A percentile compares a stretch with the other conserved stretches of the same genome.
These are phyloP conservation scores for Lobosporangium transversale DNA, from an alignment of 192 early-diverging fungal species.

Conservation along the genomic window DNA sequence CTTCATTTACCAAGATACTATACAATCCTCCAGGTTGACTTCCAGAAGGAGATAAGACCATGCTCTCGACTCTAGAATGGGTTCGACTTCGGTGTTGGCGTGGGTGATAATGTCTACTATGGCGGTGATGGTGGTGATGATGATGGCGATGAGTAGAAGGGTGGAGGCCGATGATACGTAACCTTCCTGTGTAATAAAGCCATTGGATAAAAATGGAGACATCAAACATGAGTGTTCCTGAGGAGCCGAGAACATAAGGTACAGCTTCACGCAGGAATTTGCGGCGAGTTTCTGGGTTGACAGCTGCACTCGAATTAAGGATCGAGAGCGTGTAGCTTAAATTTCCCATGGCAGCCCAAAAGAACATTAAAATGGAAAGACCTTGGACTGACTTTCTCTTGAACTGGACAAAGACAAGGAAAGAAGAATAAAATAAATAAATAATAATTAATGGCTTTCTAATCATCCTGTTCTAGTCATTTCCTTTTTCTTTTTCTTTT, in stretches of 20 bases:
- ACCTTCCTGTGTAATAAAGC: slow-evolving; percentile 47
- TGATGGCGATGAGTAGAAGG: slow-evolving; percentile 4
- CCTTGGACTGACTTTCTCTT: slow-evolving; percentile 72
- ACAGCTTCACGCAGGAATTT: slow-evolving; percentile 51
- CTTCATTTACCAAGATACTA: slow-evolving; percentile 32
- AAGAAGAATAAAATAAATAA: neutral
- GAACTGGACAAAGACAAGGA: slow-evolving; percentile 20
- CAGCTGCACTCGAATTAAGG: slow-evolving; percentile 27
- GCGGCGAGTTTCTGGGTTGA: slow-evolving; percentile 18
- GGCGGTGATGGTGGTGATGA: slow-evolving; percentile 14
- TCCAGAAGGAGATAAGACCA: slow-evolving; percentile 34
- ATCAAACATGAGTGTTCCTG: slow-evolving; percentile 78
- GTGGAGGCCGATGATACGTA: slow-evolving; percentile 6
- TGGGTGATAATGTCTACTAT: slow-evolving; percentile 16
- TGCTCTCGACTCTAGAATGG: slow-evolving; percentile 33
- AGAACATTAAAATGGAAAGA: slow-evolving; percentile 78
- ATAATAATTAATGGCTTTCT: neutral
- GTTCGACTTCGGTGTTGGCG: slow-evolving; percentile 8
- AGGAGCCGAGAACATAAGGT: slow-evolving; percentile 73
- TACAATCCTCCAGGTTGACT: slow-evolving; percentile 33
- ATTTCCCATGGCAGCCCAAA: slow-evolving; percentile 77
- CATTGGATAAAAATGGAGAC: slow-evolving; percentile 70
- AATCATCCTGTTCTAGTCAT: too few relatives aligned
- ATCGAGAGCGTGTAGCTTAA: slow-evolving; percentile 70
- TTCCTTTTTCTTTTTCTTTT: too few relatives aligned